These are phyloP conservation scores for Wickerhamiella kurtzmanii DNA, from an alignment of 805 yeast genomes.

Conservation along the genomic window DNA sequence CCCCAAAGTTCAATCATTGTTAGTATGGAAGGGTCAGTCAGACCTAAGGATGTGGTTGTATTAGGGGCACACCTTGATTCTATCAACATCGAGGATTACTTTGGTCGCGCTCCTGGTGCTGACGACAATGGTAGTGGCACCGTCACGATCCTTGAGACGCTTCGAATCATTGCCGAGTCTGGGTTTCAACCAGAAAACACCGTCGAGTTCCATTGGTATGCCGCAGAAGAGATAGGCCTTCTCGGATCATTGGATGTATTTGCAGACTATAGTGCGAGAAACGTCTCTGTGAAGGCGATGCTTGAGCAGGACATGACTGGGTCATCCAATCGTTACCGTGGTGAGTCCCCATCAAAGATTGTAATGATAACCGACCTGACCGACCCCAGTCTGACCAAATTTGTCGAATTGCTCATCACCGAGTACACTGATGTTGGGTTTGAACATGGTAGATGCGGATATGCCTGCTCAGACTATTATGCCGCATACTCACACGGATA, in stretches of 20 bases:
- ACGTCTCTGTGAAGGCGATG: slow-evolving; percentile 58
- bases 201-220: slow-evolving; percentile 83
- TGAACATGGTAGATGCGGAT: slow-evolving; percentile 70
- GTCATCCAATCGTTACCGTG: slow-evolving; percentile 27
- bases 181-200: slow-evolving; percentile 51
- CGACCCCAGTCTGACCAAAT: slow-evolving; percentile 39
- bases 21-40: slow-evolving; percentile 32
- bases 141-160: slow-evolving; percentile 60
- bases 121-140: slow-evolving; percentile 92
- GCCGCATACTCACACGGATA: slow-evolving; percentile 72
- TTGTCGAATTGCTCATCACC: slow-evolving; percentile 47
- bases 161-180: slow-evolving; percentile 42
- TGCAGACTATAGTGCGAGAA: slow-evolving; percentile 34
- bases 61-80: slow-evolving; percentile 89
- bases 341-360: slow-evolving; percentile 44
- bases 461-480: slow-evolving; percentile 89
- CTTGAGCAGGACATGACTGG: slow-evolving; percentile 95
- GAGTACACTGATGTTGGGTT: slow-evolving; percentile 55
- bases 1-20: slow-evolving; percentile 65
- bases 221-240: slow-evolving; percentile 90
- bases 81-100: slow-evolving; percentile 57
- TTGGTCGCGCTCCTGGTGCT: slow-evolving; percentile 78
- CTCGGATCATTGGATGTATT: slow-evolving; percentile 77
- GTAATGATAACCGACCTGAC: slow-evolving; percentile 74
- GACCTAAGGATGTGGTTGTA: slow-evolving; percentile 41